These are phyloP conservation scores for Sonneratia alba DNA, from an alignment of 345 rosid genomes.

Conservation along the genomic window DNA sequence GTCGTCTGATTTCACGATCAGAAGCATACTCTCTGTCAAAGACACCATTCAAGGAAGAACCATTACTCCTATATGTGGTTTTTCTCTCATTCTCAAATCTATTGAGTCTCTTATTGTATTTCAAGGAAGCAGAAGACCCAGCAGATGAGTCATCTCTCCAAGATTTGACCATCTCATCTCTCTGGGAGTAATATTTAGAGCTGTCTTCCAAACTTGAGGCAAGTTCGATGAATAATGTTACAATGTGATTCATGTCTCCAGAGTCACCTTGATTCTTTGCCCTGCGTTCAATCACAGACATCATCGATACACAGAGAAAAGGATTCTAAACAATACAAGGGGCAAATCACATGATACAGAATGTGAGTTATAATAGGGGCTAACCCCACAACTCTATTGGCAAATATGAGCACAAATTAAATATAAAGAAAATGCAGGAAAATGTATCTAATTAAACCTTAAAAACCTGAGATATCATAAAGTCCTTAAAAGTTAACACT, in stretches of 20 bases:
- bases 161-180: slow-evolving; percentile 66
- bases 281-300: slow-evolving; percentile 32
- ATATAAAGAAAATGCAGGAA: background rate
- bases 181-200: slow-evolving; percentile 64
- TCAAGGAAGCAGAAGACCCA: slow-evolving; percentile 41
- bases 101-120: slow-evolving; percentile 52
- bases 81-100: slow-evolving; percentile 54
- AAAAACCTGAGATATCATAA: background rate
- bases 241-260: slow-evolving; percentile 66
- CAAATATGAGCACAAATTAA: background rate
- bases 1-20: slow-evolving; percentile 83
- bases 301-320: slow-evolving; percentile 3
- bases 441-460: background rate
- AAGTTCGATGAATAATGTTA: slow-evolving; percentile 69
- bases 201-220: slow-evolving; percentile 84
- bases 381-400: background rate
- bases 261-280: slow-evolving; percentile 66
- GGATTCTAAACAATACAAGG: background rate
- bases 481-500: no score
- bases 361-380: background rate
- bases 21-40: slow-evolving; percentile 70
- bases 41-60: slow-evolving; percentile 40
- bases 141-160: slow-evolving; percentile 70
- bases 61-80: slow-evolving; percentile 56
- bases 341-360: background rate